A percentile compares a stretch with the other conserved stretches of the same genome.
These are phyloP conservation scores for Heritiera fomes DNA, from an alignment of 345 rosid species.

Conservation along the genomic window DNA sequence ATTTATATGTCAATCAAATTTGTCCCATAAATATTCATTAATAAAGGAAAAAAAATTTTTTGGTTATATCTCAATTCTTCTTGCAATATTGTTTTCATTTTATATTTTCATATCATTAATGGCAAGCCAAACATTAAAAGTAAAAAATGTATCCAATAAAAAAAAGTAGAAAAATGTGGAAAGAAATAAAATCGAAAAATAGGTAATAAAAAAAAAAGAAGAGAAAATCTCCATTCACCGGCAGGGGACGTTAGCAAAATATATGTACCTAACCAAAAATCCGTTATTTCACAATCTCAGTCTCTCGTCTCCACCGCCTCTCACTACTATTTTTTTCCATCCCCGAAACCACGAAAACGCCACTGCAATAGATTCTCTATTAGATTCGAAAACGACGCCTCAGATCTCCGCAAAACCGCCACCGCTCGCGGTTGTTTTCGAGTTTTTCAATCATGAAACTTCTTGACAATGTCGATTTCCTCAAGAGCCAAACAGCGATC, in stretches of 20 bases:
- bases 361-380: background rate
- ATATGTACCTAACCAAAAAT: background rate
- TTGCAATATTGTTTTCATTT: background rate
- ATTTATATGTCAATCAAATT: too few relatives aligned
- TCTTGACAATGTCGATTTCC: slow-evolving; percentile 34
- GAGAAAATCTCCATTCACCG: background rate
- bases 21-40: background rate
- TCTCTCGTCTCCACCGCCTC: too few relatives aligned
- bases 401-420: slow-evolving; percentile 7
- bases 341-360: background rate
- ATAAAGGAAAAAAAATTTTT: background rate
- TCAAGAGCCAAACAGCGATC: slow-evolving; percentile 41
- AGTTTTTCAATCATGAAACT: slow-evolving; percentile 48
- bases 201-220: background rate
- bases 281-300: background rate
- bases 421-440: slow-evolving; percentile 13
- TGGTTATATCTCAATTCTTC: background rate
- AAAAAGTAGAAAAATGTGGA: background rate
- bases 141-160: too few relatives aligned
- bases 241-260: background rate
- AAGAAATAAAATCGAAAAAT: background rate
- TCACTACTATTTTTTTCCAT: too few relatives aligned
- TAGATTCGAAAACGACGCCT: background rate
- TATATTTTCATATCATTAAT: background rate
- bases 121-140: background rate